Evolutionary conservation across 345 rosid species (phyloP).

Genomic region (Populus davidiana): DNA sequence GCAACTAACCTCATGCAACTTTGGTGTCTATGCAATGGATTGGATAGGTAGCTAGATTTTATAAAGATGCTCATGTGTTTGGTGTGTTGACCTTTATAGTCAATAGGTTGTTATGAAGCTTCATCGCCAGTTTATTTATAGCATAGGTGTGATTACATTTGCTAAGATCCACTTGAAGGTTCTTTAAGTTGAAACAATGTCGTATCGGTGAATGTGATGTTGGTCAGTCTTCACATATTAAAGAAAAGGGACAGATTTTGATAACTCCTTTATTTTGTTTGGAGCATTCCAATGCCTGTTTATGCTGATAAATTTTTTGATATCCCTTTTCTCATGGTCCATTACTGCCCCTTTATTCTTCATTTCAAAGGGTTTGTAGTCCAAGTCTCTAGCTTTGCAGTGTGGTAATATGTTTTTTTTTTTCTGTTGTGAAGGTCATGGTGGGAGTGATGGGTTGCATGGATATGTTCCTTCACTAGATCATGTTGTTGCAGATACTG

Average conservation of each 20-base stretch:
- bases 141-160: background rate
- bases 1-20: conserved; percentile 64
- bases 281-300: background rate
- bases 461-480: conserved; percentile 99
- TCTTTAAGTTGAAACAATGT: background rate
- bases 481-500: conserved; percentile 84
- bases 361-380: background rate
- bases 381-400: background rate
- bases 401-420: background rate
- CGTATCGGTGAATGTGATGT: background rate
- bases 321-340: background rate
- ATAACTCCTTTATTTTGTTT: background rate
- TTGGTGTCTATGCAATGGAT: conserved; percentile 92
- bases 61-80: background rate
- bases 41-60: conserved; percentile 64
- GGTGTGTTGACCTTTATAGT: background rate
- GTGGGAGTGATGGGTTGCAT: conserved; percentile 99
- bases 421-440: conserved; percentile 60
- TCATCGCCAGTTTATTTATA: background rate
- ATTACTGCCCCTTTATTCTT: background rate
- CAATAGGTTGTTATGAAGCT: background rate
- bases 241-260: background rate
- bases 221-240: too few relatives aligned
- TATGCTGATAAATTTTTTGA: background rate
- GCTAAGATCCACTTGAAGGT: background rate